phyloP scores from a whole-genome alignment of 2,329 filamentous ascomycete species.

The Coleophoma eucalyptorum region DNA sequence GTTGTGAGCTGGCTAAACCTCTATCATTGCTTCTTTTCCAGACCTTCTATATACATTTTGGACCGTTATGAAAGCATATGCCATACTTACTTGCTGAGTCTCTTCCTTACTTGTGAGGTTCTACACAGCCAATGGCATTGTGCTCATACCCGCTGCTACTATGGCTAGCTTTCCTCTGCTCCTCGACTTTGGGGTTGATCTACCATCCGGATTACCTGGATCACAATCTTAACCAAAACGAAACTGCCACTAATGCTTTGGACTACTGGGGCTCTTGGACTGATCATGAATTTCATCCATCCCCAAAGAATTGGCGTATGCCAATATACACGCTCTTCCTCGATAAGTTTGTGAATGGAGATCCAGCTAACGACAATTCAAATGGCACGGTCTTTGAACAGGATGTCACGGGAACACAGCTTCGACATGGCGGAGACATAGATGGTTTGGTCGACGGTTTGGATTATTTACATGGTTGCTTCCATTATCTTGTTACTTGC shows the following conservation, averaged over 20 bases:
- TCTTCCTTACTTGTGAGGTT: no score
- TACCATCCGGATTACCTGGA: not conserved
- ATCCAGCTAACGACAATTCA: slow-evolving; percentile 58
- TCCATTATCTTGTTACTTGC: no score
- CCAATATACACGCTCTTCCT: slow-evolving; percentile 63
- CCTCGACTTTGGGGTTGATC: not conserved
- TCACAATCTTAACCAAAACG: slow-evolving; percentile 2
- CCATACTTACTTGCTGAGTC: no score
- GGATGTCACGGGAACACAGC: slow-evolving; percentile 50
- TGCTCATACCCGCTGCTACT: no score
- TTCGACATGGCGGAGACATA: slow-evolving; percentile 59
- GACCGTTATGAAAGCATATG: no score
- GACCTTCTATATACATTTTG: no score
- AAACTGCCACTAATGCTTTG: not conserved
- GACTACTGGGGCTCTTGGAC: slow-evolving; percentile 1
- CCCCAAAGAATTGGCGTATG: slow-evolving; percentile 2
- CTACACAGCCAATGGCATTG: no score
- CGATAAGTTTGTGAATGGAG: slow-evolving; percentile 62
- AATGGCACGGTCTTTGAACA: slow-evolving; percentile 58
- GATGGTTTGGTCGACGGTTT: slow-evolving; percentile 54
- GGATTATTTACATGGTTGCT: slow-evolving; percentile 56
- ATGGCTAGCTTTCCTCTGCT: no score
- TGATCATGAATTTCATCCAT: not conserved
- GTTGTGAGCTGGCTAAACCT: no score
- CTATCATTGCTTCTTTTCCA: no score